Conservation (phyloP, 2,329 filamentous ascomycete genomes). For the Scytalidium sp. region DNA sequence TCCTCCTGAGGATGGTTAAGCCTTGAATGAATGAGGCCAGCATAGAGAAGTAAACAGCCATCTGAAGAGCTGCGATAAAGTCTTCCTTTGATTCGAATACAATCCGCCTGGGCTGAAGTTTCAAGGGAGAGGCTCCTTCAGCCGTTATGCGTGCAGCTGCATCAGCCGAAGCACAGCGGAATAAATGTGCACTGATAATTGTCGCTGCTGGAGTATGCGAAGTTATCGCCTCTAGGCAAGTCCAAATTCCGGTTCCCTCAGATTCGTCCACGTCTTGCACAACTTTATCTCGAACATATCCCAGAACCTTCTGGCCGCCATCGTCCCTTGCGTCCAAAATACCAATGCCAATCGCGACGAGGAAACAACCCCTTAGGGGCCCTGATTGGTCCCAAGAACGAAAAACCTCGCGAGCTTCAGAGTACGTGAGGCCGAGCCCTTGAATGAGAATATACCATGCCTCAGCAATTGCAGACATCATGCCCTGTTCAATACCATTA, state of each 20-base stretch:
- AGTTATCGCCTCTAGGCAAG: conserved; percentile 56
- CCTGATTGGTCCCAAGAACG: conserved; percentile 43
- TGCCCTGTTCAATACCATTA: conserved; percentile 71
- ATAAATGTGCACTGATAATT: conserved; percentile 58
- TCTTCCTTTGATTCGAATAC: conserved; percentile 32
- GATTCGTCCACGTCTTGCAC: conserved; percentile 65
- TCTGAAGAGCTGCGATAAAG: conserved; percentile 56
- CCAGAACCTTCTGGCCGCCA: conserved; percentile 49
- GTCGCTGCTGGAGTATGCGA: conserved; percentile 64
- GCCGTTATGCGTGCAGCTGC: conserved; percentile 51
- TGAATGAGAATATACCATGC: conserved; percentile 61
- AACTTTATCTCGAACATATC: conserved; percentile 65
- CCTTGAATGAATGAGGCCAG: conserved; percentile 64
- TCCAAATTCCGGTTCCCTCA: conserved; percentile 67
- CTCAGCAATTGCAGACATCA: conserved; percentile 63
- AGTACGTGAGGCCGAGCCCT: conserved; percentile 54
- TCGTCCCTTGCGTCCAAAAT: conserved; percentile 52
- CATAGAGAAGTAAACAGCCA: conserved; percentile 57
- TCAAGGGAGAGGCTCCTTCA: conserved; percentile 37
- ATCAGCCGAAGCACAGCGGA: conserved; percentile 62
- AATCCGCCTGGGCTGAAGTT: conserved; percentile 12
- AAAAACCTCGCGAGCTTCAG: conserved; percentile 59
- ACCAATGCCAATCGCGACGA: conserved; percentile 60
- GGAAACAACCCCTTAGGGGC: conserved; percentile 34
- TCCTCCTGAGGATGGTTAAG: conserved; percentile 59